Evolutionary conservation across 345 rosid genomes (phyloP).

Genomic region (Linum tenue): DNA sequence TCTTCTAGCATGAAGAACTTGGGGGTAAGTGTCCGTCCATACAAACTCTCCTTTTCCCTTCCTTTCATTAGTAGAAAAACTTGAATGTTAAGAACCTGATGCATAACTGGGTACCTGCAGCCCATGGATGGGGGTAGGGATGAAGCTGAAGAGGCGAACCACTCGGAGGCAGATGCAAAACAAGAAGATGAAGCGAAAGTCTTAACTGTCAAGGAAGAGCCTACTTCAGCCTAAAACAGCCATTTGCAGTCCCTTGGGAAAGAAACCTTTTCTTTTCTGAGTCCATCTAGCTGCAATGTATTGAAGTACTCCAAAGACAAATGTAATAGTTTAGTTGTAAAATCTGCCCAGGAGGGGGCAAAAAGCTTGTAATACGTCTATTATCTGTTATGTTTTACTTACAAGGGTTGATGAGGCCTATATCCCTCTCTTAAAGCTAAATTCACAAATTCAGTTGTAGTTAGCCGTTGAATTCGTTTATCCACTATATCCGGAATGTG

Average conservation of each 20-base stretch:
- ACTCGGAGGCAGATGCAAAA: slow-evolving; percentile 19
- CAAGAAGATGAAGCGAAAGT: no score
- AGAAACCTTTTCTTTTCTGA: not conserved
- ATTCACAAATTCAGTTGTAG: no score
- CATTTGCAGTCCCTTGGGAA: not conserved
- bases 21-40: slow-evolving; percentile 36
- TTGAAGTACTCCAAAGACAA: not conserved
- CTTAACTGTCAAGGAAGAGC: slow-evolving; percentile 20
- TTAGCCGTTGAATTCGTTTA: no score
- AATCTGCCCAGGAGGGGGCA: not conserved
- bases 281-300: not conserved
- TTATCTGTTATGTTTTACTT: no score
- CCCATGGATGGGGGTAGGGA: slow-evolving; percentile 43
- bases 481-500: no score
- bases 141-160: slow-evolving; percentile 25
- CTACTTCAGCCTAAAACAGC: slow-evolving; percentile 16
- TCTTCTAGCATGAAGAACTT: slow-evolving; percentile 50
- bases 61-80: not conserved
- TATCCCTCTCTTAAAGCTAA: no score
- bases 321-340: slow-evolving; percentile 2
- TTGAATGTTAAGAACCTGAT: no score
- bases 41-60: slow-evolving; percentile 4
- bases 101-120: slow-evolving; percentile 18
- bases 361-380: no score
- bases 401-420: no score